Percentiles rank a stretch among this genome's conserved stretches.
Conservation (phyloP, 2,329 filamentous ascomycete species). For the Escovopsis weberi region DNA sequence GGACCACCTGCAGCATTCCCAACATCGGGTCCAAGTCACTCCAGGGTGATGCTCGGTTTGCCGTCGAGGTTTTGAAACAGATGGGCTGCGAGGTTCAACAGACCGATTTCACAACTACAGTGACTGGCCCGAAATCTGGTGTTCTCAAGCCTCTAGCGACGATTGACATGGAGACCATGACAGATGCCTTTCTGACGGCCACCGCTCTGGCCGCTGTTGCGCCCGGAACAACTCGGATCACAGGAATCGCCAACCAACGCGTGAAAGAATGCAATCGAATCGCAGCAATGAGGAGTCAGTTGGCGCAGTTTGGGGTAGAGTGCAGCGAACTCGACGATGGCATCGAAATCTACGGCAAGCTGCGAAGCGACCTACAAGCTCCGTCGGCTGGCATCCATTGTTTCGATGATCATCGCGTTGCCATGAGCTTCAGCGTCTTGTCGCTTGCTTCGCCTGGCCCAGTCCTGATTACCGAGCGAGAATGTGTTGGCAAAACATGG, state of each 20-base stretch:
- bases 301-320: constrained; percentile 81
- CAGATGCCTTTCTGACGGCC: constrained; percentile 91
- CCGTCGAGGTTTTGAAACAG: constrained; percentile 71
- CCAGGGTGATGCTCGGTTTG: constrained; percentile 90
- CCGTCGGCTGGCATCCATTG: constrained; percentile 64
- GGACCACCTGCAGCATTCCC: constrained; percentile 86
- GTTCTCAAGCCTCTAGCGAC: constrained; percentile 60
- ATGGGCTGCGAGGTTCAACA: constrained; percentile 93
- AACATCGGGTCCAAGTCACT: constrained; percentile 89
- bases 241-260: constrained; percentile 90
- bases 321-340: constrained; percentile 87
- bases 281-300: constrained; percentile 82
- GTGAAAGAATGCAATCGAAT: constrained; percentile 99
- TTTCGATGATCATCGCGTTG: constrained; percentile 94
- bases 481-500: constrained; percentile 96
- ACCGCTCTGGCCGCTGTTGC: constrained; percentile 87
- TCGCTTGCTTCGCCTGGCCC: constrained; percentile 55
- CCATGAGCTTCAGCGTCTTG: constrained; percentile 95
- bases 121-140: constrained; percentile 71
- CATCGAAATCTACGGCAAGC: constrained; percentile 54
- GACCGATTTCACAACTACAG: constrained; percentile 73
- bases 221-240: constrained; percentile 68
- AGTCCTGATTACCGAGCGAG: constrained; percentile 71
- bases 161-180: constrained; percentile 99
- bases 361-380: constrained; percentile 31